Evolutionary conservation across 139 green algal genomes (phyloP), one percentile per base, ranked within the genome.

Genomic region (Raphidocelis subcapitata): DNA sequence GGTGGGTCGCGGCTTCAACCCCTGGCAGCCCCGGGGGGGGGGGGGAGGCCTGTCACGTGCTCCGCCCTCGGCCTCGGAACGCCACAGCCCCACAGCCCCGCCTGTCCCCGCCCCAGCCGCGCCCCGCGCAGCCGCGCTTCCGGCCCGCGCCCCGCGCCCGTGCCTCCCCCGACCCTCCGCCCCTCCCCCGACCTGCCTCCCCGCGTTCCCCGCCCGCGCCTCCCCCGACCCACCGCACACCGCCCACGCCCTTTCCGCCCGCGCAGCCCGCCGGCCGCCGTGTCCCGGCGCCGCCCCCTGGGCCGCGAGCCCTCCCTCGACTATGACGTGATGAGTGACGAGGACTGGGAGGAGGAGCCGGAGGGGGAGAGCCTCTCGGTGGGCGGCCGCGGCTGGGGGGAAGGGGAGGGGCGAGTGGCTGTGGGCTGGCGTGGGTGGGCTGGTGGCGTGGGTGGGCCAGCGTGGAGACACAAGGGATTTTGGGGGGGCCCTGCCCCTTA

Each of bases 321-420:
- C 81, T 95, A 95, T 67, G 86, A 91, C 41, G 86, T 90, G 28
- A 86, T 86, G 77, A 85, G 72, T 24, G 90, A 95, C 61, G 71
- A 90, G 36, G 90, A 94, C 26, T 95, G 90, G 90, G 87, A 93
- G 82, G 83, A 88, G 60, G 90, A 95, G 80, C 88, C 90, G 1
- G 90, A 94, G 65, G 88, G 83, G 3, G 84, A 84, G 68, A 63
- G 63, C 60, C 73, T 82, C 24, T 82, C 71, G 23, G 72, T 79
- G 47, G 36, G 71, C 20, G 32, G 60, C 5, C 12, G 36, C 4
- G 63, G 14, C 24, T 18, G 24, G 23, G 23, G 23, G 24, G 35
- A 15, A 16, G 26, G 36, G 26, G 56, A 26, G 16, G 36, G 67
- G 71, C 20, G 79, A 75, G 69, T 69, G 51, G 60, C 51, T 84